Evolutionary conservation across 352 stramenopile genomes (phyloP).

Genomic region (Phytophthora multivora): DNA sequence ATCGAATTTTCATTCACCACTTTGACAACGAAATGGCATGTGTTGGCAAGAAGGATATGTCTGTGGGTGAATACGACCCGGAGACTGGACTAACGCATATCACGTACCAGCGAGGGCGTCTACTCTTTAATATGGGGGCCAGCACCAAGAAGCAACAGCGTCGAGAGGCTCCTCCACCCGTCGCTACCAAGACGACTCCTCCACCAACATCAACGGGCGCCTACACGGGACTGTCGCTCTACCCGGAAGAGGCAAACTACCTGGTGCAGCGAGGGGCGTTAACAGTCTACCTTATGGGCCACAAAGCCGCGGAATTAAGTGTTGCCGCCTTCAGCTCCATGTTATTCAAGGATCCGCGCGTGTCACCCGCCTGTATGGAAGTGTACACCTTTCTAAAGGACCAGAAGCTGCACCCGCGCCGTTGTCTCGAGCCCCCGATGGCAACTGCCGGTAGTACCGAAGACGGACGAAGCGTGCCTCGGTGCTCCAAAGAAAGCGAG

Average conservation of each 20-base stretch:
- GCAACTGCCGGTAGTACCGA: background rate
- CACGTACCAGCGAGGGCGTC: conserved; percentile 67
- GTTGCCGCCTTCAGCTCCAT: conserved; percentile 34
- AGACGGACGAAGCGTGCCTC: conserved; percentile 23
- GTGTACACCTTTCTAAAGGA: conserved; percentile 71
- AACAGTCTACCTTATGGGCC: conserved; percentile 39
- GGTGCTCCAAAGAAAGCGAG: conserved; percentile 19
- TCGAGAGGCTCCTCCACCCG: background rate
- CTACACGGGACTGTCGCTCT: conserved; percentile 68
- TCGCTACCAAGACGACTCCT: conserved; percentile 2
- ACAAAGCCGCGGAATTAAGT: conserved; percentile 22
- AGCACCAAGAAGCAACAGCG: conserved; percentile 44
- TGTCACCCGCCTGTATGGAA: conserved; percentile 49
- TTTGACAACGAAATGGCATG: conserved; percentile 10
- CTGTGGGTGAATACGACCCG: conserved; percentile 63
- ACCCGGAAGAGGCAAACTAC: conserved; percentile 72
- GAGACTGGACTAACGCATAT: conserved; percentile 65
- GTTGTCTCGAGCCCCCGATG: conserved; percentile 31
- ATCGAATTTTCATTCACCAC: background rate
- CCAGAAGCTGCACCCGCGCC: conserved; percentile 67
- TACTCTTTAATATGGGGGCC: conserved; percentile 80
- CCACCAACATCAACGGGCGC: conserved; percentile 35
- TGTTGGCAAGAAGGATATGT: conserved; percentile 58
- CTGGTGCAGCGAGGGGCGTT: conserved; percentile 61
- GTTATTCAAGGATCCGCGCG: conserved; percentile 27